A percentile compares a stretch with the other conserved stretches of the same genome.
These are phyloP conservation scores for Vicia sativa DNA, from an alignment of 306 rosid genomes.

Conservation along the genomic window DNA sequence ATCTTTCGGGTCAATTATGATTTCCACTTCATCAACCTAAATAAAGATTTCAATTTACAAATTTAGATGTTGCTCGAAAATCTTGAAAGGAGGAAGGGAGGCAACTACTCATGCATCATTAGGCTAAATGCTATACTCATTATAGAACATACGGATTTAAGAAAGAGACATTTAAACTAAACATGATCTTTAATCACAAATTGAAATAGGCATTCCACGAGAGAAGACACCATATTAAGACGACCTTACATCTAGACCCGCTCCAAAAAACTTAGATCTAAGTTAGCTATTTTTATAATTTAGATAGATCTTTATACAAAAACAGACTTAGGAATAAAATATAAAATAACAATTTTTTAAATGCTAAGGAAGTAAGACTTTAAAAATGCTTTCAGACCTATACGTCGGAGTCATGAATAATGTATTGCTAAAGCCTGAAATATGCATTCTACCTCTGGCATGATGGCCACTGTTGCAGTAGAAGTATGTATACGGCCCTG, in stretches of 20 bases:
- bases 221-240: slow-evolving; percentile 27
- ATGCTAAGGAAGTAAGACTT: slow-evolving; percentile 28
- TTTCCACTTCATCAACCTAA: slow-evolving; percentile 97
- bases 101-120: slow-evolving; percentile 16
- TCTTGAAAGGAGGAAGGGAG: slow-evolving; percentile 27
- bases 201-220: slow-evolving; percentile 14
- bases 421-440: slow-evolving; percentile 28
- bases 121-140: slow-evolving; percentile 5
- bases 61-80: slow-evolving; percentile 33
- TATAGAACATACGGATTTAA: slow-evolving; percentile 20
- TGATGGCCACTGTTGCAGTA: slow-evolving; percentile 97
- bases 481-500: slow-evolving; percentile 99
- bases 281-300: slow-evolving; percentile 20
- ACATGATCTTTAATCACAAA: slow-evolving; percentile 26
- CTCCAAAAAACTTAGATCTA: slow-evolving; percentile 7
- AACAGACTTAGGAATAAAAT: slow-evolving; percentile 39
- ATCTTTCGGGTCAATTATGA: slow-evolving; percentile 91
- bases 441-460: slow-evolving; percentile 86
- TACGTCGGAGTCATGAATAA: slow-evolving; percentile 23
- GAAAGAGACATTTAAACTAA: slow-evolving; percentile 6
- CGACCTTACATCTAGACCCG: slow-evolving; percentile 5
- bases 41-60: slow-evolving; percentile 40
- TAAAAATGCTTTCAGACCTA: slow-evolving; percentile 25
- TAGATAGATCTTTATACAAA: slow-evolving; percentile 8
- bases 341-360: slow-evolving; percentile 23